Evolutionary conservation across 2,329 filamentous ascomycete species (phyloP).

Genomic region (Dactylella cylindrospora): DNA sequence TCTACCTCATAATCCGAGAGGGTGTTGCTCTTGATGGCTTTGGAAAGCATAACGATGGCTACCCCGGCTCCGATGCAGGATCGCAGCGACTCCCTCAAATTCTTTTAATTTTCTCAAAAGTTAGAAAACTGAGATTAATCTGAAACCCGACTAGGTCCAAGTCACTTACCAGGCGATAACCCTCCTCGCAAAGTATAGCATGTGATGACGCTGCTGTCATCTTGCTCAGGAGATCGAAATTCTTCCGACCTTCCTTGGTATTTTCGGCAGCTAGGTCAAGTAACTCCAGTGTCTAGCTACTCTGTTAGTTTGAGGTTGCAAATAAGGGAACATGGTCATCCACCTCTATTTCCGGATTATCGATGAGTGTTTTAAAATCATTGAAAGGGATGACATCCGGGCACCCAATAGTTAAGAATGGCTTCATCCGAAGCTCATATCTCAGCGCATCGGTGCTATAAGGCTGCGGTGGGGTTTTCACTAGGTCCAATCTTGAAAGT

Average conservation of each 20-base stretch:
- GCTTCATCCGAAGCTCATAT: conserved; percentile 84
- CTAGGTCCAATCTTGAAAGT: conserved; percentile 61
- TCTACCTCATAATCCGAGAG: conserved; percentile 46
- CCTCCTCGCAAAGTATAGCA: conserved; percentile 60
- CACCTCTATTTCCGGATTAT: conserved; percentile 52
- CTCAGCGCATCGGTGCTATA: conserved; percentile 70
- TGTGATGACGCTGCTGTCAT: conserved; percentile 60
- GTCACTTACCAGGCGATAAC: conserved; percentile 61
- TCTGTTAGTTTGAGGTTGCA: not conserved
- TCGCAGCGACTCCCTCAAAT: conserved; percentile 55
- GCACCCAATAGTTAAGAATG: conserved; percentile 69
- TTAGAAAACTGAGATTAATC: not conserved
- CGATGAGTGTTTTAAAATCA: conserved; percentile 59
- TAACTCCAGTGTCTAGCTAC: conserved; percentile 48
- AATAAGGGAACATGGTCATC: not conserved
- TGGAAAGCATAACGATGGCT: conserved; percentile 63
- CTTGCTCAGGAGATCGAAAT: conserved; percentile 61
- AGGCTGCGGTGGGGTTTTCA: conserved; percentile 60
- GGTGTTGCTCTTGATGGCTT: conserved; percentile 55
- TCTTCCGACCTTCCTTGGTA: conserved; percentile 53
- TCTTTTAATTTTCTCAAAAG: conserved; percentile 15
- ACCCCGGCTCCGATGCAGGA: conserved; percentile 72
- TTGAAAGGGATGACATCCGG: conserved; percentile 68
- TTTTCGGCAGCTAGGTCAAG: conserved; percentile 51
- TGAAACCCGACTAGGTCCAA: conserved; percentile 56